Conservation (phyloP, 441 rosid genomes). For the Adansonia grandidieri region DNA sequence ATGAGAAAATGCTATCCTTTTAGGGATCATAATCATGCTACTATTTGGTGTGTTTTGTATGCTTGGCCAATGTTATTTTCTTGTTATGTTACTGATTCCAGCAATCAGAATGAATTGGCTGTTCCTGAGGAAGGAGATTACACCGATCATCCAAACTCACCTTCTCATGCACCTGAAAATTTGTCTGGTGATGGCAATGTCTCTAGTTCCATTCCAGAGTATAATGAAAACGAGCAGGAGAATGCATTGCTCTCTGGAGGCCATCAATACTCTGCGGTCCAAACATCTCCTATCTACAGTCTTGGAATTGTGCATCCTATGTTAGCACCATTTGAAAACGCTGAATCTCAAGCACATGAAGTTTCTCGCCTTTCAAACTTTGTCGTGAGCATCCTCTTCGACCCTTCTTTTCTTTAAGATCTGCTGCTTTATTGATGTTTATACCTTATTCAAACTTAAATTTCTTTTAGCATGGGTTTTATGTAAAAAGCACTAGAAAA, state of each 20-base stretch:
- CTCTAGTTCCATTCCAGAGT: conserved; percentile 49
- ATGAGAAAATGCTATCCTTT: background rate
- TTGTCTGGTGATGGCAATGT: conserved; percentile 59
- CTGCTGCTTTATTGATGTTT: conserved; percentile 5
- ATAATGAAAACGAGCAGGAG: conserved; percentile 66
- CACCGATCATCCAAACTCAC: conserved; percentile 51
- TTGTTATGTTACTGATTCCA: conserved; percentile 41
- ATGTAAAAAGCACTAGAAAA: background rate
- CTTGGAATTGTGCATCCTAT: conserved; percentile 72
- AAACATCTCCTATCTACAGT: conserved; percentile 62
- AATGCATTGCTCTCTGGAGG: conserved; percentile 53
- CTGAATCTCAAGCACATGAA: conserved; percentile 81
- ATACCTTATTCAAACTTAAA: background rate
- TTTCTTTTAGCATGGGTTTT: conserved; percentile 14
- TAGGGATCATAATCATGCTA: conserved; percentile 7
- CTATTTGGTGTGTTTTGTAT: conserved; percentile 6
- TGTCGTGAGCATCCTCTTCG: conserved; percentile 56
- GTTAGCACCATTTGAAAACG: conserved; percentile 63
- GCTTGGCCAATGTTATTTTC: conserved; percentile 12
- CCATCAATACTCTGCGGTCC: conserved; percentile 54
- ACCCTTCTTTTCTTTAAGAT: conserved; percentile 12
- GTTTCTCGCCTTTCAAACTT: conserved; percentile 74
- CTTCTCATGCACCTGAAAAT: conserved; percentile 53
- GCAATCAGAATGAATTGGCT: conserved; percentile 45
- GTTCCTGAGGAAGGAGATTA: conserved; percentile 59